Conservation (phyloP, 2,329 filamentous ascomycete species). For the Colletotrichum coccodes region DNA sequence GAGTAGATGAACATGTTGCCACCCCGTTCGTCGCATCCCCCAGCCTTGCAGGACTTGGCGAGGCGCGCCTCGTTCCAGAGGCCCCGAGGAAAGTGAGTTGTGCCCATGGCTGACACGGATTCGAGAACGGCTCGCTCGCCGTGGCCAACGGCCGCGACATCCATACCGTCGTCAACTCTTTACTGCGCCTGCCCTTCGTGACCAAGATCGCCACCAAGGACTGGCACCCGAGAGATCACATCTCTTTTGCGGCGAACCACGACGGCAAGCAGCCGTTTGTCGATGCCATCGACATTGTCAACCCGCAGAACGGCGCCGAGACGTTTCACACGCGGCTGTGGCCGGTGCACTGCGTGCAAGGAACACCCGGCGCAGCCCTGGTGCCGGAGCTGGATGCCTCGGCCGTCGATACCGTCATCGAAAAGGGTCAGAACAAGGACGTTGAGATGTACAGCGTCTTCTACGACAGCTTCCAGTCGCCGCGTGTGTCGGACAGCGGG, state of each 20-base stretch:
- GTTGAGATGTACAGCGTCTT: constrained; percentile 98
- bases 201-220: constrained; percentile 89
- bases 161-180: constrained; percentile 75
- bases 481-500: constrained; percentile 69
- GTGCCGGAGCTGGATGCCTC: constrained; percentile 74
- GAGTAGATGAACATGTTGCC: constrained; percentile 46
- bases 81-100: not conserved
- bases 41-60: not conserved
- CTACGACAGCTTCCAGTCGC: constrained; percentile 78
- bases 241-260: constrained; percentile 92
- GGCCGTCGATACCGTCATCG: constrained; percentile 72
- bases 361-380: constrained; percentile 76
- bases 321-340: constrained; percentile 78
- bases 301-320: constrained; percentile 72
- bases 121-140: constrained; percentile 83
- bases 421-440: constrained; percentile 79
- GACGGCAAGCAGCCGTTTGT: constrained; percentile 72
- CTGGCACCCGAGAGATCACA: constrained; percentile 84
- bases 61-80: not conserved
- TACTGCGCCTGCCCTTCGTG: constrained; percentile 77
- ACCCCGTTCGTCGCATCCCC: constrained; percentile 17
- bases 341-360: constrained; percentile 90
- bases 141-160: constrained; percentile 80
- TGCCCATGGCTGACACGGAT: not conserved
- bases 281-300: constrained; percentile 70